phyloP scores from a whole-genome alignment of 139 green algal genomes.

The Ostreobium quekettii region DNA sequence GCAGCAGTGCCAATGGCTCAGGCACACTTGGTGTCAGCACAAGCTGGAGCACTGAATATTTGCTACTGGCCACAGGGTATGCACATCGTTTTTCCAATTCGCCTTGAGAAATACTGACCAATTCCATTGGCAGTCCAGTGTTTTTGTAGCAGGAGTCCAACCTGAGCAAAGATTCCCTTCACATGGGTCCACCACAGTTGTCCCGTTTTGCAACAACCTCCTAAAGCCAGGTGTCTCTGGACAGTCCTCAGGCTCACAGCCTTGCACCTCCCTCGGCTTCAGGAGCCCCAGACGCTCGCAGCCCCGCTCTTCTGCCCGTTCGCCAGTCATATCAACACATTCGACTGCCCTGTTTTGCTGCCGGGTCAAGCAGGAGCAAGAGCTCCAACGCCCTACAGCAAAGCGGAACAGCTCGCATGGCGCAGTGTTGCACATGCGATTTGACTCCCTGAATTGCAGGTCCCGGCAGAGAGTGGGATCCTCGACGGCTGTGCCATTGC shows the following conservation, averaged over 20 bases:
- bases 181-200: no score
- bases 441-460: no score
- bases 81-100: no score
- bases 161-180: no score
- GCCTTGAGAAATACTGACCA: no score
- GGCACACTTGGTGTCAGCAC: not conserved
- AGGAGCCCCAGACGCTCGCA: not conserved
- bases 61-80: not conserved
- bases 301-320: not conserved
- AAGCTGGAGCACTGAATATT: not conserved
- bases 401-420: not conserved
- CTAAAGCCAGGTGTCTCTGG: not conserved
- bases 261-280: not conserved
- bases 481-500: no score
- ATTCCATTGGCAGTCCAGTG: no score
- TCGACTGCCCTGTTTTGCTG: not conserved
- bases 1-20: not conserved
- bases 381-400: not conserved
- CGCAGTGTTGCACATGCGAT: not conserved
- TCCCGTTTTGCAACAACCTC: not conserved
- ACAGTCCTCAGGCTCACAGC: not conserved
- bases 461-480: no score
- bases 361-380: not conserved
- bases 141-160: no score
- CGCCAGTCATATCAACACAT: not conserved